phyloP scores from a whole-genome alignment of 192 early-diverging fungal genomes.

The Endogone sp. region DNA sequence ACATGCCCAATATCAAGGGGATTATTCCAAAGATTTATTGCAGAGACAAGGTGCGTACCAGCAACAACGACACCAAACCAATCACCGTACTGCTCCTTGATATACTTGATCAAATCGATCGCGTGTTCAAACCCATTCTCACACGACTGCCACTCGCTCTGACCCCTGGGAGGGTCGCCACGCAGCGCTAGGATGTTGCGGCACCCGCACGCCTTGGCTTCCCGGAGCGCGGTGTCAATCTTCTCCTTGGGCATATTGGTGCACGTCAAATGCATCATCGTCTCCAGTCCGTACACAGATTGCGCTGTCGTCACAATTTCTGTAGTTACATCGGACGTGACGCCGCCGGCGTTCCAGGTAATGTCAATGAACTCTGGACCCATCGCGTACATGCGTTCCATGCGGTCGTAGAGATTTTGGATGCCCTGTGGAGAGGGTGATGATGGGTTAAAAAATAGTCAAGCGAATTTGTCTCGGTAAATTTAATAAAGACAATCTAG shows the following conservation, averaged over 20 bases:
- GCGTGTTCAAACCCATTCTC: conserved; percentile 81
- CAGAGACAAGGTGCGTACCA: conserved; percentile 56
- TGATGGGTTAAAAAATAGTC: not conserved
- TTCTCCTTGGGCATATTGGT: conserved; percentile 93
- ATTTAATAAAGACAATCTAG: no score
- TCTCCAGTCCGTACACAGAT: conserved; percentile 87
- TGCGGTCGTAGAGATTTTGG: conserved; percentile 89
- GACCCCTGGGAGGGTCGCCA: conserved; percentile 87
- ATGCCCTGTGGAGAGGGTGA: conserved; percentile 80
- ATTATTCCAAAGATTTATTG: not conserved
- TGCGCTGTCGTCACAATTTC: conserved; percentile 86
- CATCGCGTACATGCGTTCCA: conserved; percentile 89
- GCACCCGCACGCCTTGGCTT: conserved; percentile 82
- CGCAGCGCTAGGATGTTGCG: conserved; percentile 95
- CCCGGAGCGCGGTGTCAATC: conserved; percentile 79
- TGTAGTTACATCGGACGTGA: conserved; percentile 82
- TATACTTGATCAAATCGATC: conserved; percentile 86
- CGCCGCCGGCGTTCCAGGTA: conserved; percentile 97
- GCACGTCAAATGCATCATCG: conserved; percentile 96
- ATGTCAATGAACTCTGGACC: conserved; percentile 95
- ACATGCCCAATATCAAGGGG: no score
- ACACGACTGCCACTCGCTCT: conserved; percentile 72
- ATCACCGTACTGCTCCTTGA: conserved; percentile 80
- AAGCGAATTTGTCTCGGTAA: not conserved
- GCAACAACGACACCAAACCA: conserved; percentile 98